Evolutionary conservation across 2,329 filamentous ascomycete species (phyloP).

Genomic region (Botrytis byssoidea): DNA sequence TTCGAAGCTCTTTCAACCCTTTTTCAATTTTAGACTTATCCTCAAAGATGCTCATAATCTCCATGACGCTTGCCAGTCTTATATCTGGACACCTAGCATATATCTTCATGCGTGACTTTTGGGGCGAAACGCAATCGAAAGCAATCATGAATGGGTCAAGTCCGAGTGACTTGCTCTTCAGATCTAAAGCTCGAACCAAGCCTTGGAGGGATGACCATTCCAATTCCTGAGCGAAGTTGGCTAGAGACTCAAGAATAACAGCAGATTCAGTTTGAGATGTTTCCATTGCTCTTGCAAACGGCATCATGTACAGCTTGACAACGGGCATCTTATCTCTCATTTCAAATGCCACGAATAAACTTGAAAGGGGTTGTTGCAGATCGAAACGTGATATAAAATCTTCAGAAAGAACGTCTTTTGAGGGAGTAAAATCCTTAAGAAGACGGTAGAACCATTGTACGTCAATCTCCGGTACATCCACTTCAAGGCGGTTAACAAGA

Average conservation of each 20-base stretch:
- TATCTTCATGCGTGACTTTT: neutral
- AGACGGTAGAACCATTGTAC: neutral
- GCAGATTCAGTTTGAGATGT: neutral
- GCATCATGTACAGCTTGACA: neutral
- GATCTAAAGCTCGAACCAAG: neutral
- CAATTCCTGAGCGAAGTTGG: neutral
- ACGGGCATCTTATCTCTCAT: neutral
- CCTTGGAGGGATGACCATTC: neutral
- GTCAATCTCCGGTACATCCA: neutral
- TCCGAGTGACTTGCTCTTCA: too few species aligned
- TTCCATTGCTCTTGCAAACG: neutral
- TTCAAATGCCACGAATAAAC: conserved; percentile 5
- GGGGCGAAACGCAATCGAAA: neutral
- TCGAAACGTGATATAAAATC: too few species aligned
- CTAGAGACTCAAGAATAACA: neutral
- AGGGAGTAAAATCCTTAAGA: neutral
- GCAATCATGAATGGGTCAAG: conserved; percentile 5
- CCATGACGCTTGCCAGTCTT: neutral
- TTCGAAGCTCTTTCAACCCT: neutral
- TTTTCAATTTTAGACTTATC: neutral
- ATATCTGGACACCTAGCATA: neutral
- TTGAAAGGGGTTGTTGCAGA: neutral
- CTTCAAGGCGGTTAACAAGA: neutral
- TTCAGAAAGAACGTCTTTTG: neutral
- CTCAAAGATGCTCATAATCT: neutral